Conservation (phyloP, 2,329 filamentous ascomycete genomes). For the Fusarium sp. region DNA sequence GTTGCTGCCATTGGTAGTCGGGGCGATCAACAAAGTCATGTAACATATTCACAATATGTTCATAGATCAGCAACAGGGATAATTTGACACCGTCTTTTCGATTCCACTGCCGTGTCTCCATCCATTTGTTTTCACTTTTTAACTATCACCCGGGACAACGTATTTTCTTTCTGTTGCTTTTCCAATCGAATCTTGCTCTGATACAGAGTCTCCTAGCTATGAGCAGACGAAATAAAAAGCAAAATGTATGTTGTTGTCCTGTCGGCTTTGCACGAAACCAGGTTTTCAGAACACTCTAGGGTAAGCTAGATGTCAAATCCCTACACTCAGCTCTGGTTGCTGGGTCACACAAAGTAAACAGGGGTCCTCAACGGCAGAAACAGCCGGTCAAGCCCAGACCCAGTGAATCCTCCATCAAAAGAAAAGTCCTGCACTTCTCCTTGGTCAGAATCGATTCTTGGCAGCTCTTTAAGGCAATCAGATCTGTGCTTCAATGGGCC, state of each 20-base stretch:
- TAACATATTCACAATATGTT: not conserved
- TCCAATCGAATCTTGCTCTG: fast-evolving
- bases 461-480: conserved; percentile 17
- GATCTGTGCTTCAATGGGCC: conserved; percentile 12
- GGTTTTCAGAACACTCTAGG: not conserved
- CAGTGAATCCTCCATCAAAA: conserved; percentile 13
- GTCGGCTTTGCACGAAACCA: not conserved
- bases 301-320: not conserved
- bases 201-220: not conserved
- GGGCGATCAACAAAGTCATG: not conserved
- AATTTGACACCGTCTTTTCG: not conserved
- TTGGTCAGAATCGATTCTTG: conserved; percentile 13
- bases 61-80: conserved; percentile 25
- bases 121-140: not conserved
- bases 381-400: conserved; percentile 6
- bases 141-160: not conserved
- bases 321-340: conserved; percentile 22
- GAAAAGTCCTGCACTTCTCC: conserved; percentile 13
- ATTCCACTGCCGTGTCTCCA: conserved; percentile 1
- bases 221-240: not conserved
- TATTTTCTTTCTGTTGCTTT: not conserved
- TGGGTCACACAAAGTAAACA: conserved; percentile 25
- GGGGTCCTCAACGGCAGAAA: conserved; percentile 6
- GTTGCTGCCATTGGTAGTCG: not conserved
- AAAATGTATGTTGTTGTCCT: not conserved